Percentiles rank a stretch among this genome's conserved stretches.
These are phyloP conservation scores for Vitis vinifera DNA, from an alignment of 164 flowering plant genomes.

Conservation along the genomic window ASM3070453v1 NC_081821.1:9987001-9987500, in stretches of 20 bases:
- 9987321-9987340: slow-evolving; percentile 90
- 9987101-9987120: not conserved
- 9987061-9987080: slow-evolving; percentile 55
- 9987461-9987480: not conserved
- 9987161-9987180: not conserved
- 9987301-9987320: slow-evolving; percentile 99
- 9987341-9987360: slow-evolving; percentile 97
- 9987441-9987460: slow-evolving; percentile 4
- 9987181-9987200: too few species aligned
- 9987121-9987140: not conserved
- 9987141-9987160: slow-evolving; percentile 1
- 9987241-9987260: not conserved
- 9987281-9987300: slow-evolving; percentile 97
- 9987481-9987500: too few species aligned
- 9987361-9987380: slow-evolving; percentile 96
- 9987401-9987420: slow-evolving; percentile 98
- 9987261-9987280: not conserved
- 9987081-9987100: slow-evolving; percentile 12
- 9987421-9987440: slow-evolving; percentile 96
- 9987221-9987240: too few species aligned
- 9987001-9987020: slow-evolving; percentile 99
- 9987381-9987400: slow-evolving; percentile 96
- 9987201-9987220: too few species aligned
- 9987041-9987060: slow-evolving; percentile 95
- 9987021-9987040: slow-evolving; percentile 84